A percentile compares a stretch with the other conserved stretches of the same genome.
Conservation (phyloP, 805 yeast genomes). For the Saccharomycopsis sp. region DNA sequence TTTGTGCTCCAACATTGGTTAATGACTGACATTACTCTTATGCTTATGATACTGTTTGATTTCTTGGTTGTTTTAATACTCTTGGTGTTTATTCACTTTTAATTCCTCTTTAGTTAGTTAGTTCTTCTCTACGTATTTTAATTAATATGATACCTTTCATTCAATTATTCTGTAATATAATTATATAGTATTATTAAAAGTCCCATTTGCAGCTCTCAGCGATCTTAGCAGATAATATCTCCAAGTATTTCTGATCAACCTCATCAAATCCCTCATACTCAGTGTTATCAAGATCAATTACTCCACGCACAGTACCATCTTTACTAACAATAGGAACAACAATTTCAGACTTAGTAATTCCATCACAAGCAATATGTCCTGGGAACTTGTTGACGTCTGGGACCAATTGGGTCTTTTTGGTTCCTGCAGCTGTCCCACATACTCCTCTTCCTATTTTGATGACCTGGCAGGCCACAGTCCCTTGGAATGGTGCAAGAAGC, state of each 20-base stretch:
- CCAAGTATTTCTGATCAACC: slow-evolving; percentile 53
- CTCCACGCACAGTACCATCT: slow-evolving; percentile 51
- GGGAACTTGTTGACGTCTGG: slow-evolving; percentile 72
- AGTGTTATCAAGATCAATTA: slow-evolving; percentile 80
- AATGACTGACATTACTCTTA: no score
- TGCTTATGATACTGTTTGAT: no score
- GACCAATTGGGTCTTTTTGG: slow-evolving; percentile 62
- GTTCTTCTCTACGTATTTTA: no score
- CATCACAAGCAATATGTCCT: slow-evolving; percentile 96
- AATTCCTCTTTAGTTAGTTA: no score
- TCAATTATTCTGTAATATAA: no score
- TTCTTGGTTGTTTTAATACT: no score
- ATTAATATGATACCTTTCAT: no score
- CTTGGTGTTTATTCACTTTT: no score
- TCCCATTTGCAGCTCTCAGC: slow-evolving; percentile 50
- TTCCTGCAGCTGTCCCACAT: slow-evolving; percentile 77
- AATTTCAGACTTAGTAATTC: slow-evolving; percentile 86
- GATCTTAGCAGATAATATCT: slow-evolving; percentile 48
- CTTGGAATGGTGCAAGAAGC: slow-evolving; percentile 89
- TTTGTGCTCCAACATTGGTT: no score
- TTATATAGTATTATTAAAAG: no score
- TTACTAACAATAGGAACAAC: slow-evolving; percentile 70
- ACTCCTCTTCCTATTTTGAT: slow-evolving; percentile 81
- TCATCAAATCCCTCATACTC: slow-evolving; percentile 59
- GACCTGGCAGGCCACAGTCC: slow-evolving; percentile 90